Base-by-base conservation (phyloP, 2,329 filamentous ascomycete genomes). In the Colletotrichum eleusines region DNA sequence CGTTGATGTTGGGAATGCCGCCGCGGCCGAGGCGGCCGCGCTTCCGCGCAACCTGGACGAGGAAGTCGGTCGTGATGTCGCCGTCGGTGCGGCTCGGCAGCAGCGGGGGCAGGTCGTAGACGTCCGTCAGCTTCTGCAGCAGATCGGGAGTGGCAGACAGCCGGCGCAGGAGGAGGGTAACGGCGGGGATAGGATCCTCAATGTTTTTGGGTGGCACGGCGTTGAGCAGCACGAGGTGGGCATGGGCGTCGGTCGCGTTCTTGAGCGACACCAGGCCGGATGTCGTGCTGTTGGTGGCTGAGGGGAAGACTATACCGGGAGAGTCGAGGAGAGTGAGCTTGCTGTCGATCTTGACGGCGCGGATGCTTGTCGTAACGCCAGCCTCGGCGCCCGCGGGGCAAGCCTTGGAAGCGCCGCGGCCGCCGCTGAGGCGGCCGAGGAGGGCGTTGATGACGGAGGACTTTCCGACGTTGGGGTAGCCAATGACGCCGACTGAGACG, bases 371-470 rank as follows among this genome's bases (percentile, higher is more conserved):
- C 6, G 95, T 98, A 48, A 98, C 94, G 65, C 95, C 95, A 28
- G 95, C 95, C 83, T 97, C 95, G 38, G 95, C 94, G 71, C 95
- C 95, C 1, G 93, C 92, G 1, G 95, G 95, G 80, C 94, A 97
- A 53, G 94, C 92, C 72, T 78, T 82, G 44, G 87, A 86, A 75
- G 87, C 84, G 46, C 88, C 89, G 74, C 86, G 85, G 77, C 88
- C 90, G 67, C 90, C 88, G 74, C 91, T 89, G 75, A 97, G 85
- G 46, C 94, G 89, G 46, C 92, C 90, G 26, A 94, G 92, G 66
- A 98, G 90, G 20, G 94, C 93, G 81, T 98, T 98, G 87, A 98
- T 97, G 77, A 98, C 94, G 61, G 94, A 97, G 35, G 94, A 97
- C 85, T 98, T 98, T 79, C 95, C 95, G 71, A 97, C 95, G 80